Evolutionary conservation across 805 yeast species (phyloP).

Genomic region (Brettanomyces nanus): DNA sequence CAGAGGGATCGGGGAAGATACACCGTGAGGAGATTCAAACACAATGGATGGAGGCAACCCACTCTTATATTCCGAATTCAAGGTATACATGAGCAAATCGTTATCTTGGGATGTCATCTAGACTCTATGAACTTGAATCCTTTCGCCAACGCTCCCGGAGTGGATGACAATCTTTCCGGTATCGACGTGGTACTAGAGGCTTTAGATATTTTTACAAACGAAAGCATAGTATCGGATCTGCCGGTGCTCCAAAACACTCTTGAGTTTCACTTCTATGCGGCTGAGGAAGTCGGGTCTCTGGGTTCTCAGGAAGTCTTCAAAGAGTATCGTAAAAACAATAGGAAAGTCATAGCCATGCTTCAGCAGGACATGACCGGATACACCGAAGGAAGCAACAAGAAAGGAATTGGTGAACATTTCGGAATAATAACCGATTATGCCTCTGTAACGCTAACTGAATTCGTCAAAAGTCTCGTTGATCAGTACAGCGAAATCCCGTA

Average conservation of each 20-base stretch:
- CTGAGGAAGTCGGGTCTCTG: constrained; percentile 86
- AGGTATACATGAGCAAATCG: constrained; percentile 31
- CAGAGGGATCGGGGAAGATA: constrained; percentile 17
- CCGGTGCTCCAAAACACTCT: constrained; percentile 45
- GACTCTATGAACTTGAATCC: constrained; percentile 67
- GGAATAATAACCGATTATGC: constrained; percentile 79
- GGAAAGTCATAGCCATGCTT: constrained; percentile 68
- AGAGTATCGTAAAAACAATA: constrained; percentile 36
- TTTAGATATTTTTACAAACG: constrained; percentile 45
- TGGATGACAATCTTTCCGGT: constrained; percentile 92
- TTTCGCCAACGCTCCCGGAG: constrained; percentile 79
- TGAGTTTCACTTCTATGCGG: constrained; percentile 92
- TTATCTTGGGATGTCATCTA: constrained; percentile 84
- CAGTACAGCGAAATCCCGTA: constrained; percentile 61
- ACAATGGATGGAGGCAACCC: constrained; percentile 65
- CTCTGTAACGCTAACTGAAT: constrained; percentile 44
- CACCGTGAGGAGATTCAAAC: constrained; percentile 45
- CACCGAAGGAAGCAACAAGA: constrained; percentile 41
- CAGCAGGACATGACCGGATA: constrained; percentile 96
- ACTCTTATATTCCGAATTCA: constrained; percentile 59
- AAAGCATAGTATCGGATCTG: constrained; percentile 14
- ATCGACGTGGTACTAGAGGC: constrained; percentile 73
- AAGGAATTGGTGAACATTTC: constrained; percentile 51
- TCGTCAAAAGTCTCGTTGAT: constrained; percentile 52
- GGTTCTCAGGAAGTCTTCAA: constrained; percentile 79